Evolutionary conservation across 225 moss, liverwort and hornwort genomes (phyloP).

Genomic region (Takakia lepidozioides): DNA sequence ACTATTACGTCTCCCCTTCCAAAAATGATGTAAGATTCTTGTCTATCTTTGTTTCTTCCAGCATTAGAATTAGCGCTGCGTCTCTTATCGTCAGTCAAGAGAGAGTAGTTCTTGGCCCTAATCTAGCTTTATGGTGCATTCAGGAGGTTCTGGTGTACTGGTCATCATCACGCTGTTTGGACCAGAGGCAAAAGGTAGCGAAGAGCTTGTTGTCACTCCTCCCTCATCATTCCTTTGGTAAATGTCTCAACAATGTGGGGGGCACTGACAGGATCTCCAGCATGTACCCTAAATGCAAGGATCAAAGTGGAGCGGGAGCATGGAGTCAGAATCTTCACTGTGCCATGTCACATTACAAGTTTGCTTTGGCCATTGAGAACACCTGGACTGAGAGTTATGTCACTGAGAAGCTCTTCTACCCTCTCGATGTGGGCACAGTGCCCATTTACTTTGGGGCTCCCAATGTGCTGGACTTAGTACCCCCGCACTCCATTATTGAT

Average conservation of each 20-base stretch:
- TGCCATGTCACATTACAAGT: conserved; percentile 71
- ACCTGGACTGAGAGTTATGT: conserved; percentile 54
- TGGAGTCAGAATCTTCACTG: conserved; percentile 57
- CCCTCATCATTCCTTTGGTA: conserved; percentile 64
- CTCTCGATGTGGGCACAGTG: conserved; percentile 52
- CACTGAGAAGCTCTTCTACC: conserved; percentile 63
- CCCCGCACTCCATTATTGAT: conserved; percentile 50
- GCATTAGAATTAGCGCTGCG: background rate
- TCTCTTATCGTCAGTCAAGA: no score
- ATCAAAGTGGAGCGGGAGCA: conserved; percentile 14
- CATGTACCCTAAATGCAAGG: conserved; percentile 46
- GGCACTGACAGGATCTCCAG: conserved; percentile 19
- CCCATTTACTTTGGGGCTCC: conserved; percentile 77
- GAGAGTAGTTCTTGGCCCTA: background rate
- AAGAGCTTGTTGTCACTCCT: conserved; percentile 24
- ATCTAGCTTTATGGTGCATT: background rate
- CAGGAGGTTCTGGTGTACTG: conserved; percentile 67
- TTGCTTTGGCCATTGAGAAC: conserved; percentile 76
- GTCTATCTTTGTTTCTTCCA: background rate
- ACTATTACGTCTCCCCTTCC: conserved; percentile 32
- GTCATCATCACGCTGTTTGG: conserved; percentile 66
- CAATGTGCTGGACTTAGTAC: conserved; percentile 63
- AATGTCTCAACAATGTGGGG: conserved; percentile 62
- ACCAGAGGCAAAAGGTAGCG: conserved; percentile 33
- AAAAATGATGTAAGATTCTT: conserved; percentile 34